phyloP scores from a whole-genome alignment of 2,329 filamentous ascomycete species.

The Talaromyces sp. region DNA sequence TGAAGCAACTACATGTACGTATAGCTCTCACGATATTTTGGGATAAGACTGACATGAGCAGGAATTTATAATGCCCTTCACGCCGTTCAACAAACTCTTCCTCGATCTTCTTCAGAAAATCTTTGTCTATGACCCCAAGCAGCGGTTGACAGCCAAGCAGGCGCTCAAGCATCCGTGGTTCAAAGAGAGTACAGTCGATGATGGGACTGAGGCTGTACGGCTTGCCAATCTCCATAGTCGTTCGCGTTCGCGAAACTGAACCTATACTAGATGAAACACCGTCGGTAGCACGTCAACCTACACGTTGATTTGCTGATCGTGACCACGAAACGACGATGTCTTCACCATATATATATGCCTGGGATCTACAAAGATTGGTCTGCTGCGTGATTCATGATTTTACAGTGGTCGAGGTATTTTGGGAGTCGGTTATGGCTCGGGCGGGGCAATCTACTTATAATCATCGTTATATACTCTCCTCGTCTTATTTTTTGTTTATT shows the following conservation, averaged over 20 bases:
- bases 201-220: slow-evolving; percentile 59
- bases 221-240: slow-evolving; percentile 30
- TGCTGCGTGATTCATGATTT: not conserved
- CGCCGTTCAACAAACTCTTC: slow-evolving; percentile 56
- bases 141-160: slow-evolving; percentile 58
- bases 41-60: slow-evolving; percentile 21
- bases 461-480: not conserved
- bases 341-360: not conserved
- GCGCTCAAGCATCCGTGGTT: slow-evolving; percentile 64
- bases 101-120: slow-evolving; percentile 57
- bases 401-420: not conserved
- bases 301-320: not conserved
- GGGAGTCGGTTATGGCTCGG: not conserved
- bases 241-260: not conserved
- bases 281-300: not conserved
- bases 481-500: not conserved
- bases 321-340: not conserved
- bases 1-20: slow-evolving; percentile 57
- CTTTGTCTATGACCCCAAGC: slow-evolving; percentile 62
- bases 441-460: not conserved
- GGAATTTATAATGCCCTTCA: slow-evolving; percentile 58
- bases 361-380: not conserved
- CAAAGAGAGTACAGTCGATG: slow-evolving; percentile 57
- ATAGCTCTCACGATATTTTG: not conserved
- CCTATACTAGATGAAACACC: not conserved